Base-by-base conservation (phyloP, 129 eudicot genomes). In the Artemisia annua region DNA sequence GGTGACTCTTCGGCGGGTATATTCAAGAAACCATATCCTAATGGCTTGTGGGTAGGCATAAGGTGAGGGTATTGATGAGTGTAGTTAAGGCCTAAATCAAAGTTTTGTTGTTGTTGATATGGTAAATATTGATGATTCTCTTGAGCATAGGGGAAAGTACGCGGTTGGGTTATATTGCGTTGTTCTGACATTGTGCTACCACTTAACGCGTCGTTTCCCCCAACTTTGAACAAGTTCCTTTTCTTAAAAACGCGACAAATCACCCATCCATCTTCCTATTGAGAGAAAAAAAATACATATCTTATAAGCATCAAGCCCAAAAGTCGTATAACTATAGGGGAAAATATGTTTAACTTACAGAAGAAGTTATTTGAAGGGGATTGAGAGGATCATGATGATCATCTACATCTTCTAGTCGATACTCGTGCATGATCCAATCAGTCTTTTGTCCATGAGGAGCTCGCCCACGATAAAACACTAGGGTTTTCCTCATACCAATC, bases 361-460 rank as follows among this genome's bases (percentile, higher is more conserved):
- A 53, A 67, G 75, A 67, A 48, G 48, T 55, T 32, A 72, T 39
- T 7, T 39, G 57, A 57, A 73, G 64, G 78, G 66, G 80, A 72
- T 69, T 84, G 80, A 78, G 92, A 73, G 96, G 76, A 39, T 89
- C 91, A 20, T 69, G 80, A 24, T 83, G 72, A 71, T 89, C 89
- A 18, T 62, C 82, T 13, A 39, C 30, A 78, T 92, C 98, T 75
- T 92, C 98, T 39, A 92, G 93, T 17, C 98, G 73, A 73, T 89
- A 92, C 68, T 92, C 98, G 17, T 92, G 98, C 98, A 92, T 92
- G 73, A 92, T 92, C 98, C 98, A 92, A 48, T 92, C 98, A n/a
- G 96, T 83, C 76, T 92, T 92, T 48, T 92, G 96, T 62, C 98
- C 98, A 64, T 92, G 98, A 28, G 98, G 98, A 70, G 98, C 98